Evolutionary conservation across 768 basidiomycete genomes (phyloP), one percentile per base, ranked within the genome.

Genomic region (Boletus coccyginus): DNA sequence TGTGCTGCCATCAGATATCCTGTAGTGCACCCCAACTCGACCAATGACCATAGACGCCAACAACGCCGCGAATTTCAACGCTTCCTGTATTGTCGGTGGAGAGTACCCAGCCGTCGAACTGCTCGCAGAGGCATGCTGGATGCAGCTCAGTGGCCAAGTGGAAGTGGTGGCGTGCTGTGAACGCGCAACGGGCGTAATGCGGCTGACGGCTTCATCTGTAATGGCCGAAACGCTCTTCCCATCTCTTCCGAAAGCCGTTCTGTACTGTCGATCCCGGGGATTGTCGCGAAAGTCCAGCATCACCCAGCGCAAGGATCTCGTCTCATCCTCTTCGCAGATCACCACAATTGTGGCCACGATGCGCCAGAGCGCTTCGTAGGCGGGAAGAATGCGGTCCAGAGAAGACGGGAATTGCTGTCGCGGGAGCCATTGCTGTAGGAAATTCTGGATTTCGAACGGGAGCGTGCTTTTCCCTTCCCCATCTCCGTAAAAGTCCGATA

Each of bases 361-460:
- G 13, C 83, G 77, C 86, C 86, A 86, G 44, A 86, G 67, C 0
- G 80, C 81, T 63, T 87, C 86, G 74, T 82, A 87, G 1, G 80
- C 70, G 0, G 85, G 85, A 43, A 86, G 76, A 52, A 87, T 73
- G 53, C 76, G 75, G 44, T 85, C 75, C 16, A 86, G 66, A 0
- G 81, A 78, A 43, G 38, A 24, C 17, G 38, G 45, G 47, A 62
- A 55, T 5, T 31, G 55, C 1, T 66, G 60, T 1, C 45, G 50
- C 35, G 78, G 74, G 24, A 85, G 57, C 57, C 85, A 78, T 2
- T 53, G 63, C 3, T 72, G 67, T 21, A 85, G 66, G 46, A 70
- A 70, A 3, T 44, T 7, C 46, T 75, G 74, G 7, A 83, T 67
- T 1, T 64, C 63, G 0, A 64, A 24, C 0, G 76, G 69, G 43